Evolutionary conservation across 441 rosid species (phyloP), one percentile per base, ranked within the genome.

Genomic region (Daphne laureola): DNA sequence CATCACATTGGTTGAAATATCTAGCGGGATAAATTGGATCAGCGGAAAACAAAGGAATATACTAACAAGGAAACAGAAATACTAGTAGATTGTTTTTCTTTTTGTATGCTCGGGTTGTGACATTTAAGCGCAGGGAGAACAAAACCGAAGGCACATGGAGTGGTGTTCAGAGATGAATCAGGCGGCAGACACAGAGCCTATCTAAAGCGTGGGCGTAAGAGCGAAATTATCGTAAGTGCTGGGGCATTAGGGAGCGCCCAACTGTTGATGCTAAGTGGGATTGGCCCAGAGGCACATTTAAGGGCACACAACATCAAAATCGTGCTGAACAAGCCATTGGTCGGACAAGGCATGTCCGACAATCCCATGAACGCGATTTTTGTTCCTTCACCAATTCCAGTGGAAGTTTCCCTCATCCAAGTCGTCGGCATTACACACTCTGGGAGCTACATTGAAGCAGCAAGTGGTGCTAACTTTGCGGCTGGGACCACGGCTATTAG

Each of bases 221-320:
- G 68, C 16, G 96, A 87, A 58, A 64, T 85, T 43, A 80, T 83
- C 3, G 13, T 85, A 38, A 80, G 95, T 2, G 73, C 95, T 0
- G 96, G 98, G 2, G 81, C 96, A 8, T 42, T 90, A 1, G 96
- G 98, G 17, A 90, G 95, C 76, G 96, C 96, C 54, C 98, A 90
- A 43, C 74, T 90, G 5, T 55, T 90, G 51, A 80, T 90, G 85
- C 64, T 90, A 55, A 90, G 98, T 25, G 98, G 98, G 9, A 61
- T 90, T 0, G 96, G 98, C 25, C 96, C 98, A 8, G 17, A n/a
- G 1, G 72, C 64, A 11, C 91, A 87, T 9, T 65, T 90, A 14
- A 46, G 51, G 63, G 74, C 80, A 49, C 75, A 75, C 14, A 80
- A 81, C 45, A 84, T 92, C 17, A 38, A 75, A 0, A 59, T 81